phyloP scores from a whole-genome alignment of 75 land plant genomes.

The Pinus albicaulis region DNA sequence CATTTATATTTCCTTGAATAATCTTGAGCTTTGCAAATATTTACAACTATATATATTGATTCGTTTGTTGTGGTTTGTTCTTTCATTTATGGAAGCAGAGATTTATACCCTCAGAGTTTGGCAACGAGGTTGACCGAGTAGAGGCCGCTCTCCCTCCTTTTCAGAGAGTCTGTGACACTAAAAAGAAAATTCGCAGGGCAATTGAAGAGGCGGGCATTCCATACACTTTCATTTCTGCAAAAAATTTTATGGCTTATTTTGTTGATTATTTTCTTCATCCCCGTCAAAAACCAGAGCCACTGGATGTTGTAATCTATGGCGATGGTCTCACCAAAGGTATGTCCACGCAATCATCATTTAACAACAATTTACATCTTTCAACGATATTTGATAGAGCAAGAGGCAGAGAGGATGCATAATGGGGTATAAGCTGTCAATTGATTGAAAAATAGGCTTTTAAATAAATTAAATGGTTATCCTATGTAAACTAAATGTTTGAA shows the following conservation, averaged over 20 bases:
- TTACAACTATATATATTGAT: too few relatives aligned
- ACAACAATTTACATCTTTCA: too few relatives aligned
- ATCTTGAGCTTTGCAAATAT: too few relatives aligned
- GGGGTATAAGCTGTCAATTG: too few relatives aligned
- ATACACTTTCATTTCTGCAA: slow-evolving; percentile 28
- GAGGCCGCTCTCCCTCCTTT: slow-evolving; percentile 8
- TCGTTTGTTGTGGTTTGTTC: too few relatives aligned
- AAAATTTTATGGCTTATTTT: slow-evolving; percentile 27
- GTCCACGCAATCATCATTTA: too few relatives aligned
- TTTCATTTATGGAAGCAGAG: slow-evolving; percentile 20
- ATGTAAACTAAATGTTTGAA: too few relatives aligned
- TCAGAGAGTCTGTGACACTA: slow-evolving; percentile 15
- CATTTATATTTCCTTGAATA: too few relatives aligned
- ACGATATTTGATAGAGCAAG: too few relatives aligned
- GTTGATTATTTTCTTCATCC: slow-evolving; percentile 20
- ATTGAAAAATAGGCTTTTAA: too few relatives aligned
- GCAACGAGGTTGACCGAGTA: slow-evolving; percentile 22
- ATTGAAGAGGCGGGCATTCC: slow-evolving; percentile 33
- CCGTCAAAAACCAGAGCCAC: not conserved
- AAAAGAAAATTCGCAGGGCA: slow-evolving; percentile 28
- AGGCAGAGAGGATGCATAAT: too few relatives aligned
- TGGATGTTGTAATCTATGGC: slow-evolving; percentile 33
- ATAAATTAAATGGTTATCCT: too few relatives aligned
- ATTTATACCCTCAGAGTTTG: slow-evolving; percentile 53
- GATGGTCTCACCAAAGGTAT: slow-evolving; percentile 36